Evolutionary conservation across 2,329 filamentous ascomycete species (phyloP).

Genomic region (Sphaerulina populicola): DNA sequence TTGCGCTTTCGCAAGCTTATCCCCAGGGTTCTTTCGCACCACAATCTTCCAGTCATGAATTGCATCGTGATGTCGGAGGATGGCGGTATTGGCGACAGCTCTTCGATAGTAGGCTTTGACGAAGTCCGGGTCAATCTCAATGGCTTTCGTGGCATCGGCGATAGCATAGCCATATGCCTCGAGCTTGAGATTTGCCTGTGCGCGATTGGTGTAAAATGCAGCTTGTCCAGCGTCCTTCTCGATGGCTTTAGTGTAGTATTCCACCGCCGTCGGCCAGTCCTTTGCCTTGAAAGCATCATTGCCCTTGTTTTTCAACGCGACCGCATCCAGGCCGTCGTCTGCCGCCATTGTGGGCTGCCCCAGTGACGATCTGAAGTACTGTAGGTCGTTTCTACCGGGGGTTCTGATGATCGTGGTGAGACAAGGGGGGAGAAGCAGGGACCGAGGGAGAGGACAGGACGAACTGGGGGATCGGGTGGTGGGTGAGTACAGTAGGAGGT

Average conservation of each 20-base stretch:
- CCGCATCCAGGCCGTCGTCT: slow-evolving; percentile 48
- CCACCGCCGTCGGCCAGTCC: slow-evolving; percentile 74
- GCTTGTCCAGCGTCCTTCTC: slow-evolving; percentile 48
- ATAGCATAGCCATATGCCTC: slow-evolving; percentile 93
- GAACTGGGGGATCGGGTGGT: background rate
- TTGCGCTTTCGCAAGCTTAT: slow-evolving; percentile 86
- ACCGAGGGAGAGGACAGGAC: background rate
- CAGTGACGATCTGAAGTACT: background rate
- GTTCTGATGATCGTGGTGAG: background rate
- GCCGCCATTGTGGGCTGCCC: background rate
- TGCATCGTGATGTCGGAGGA: slow-evolving; percentile 78
- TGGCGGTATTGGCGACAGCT: slow-evolving; percentile 84
- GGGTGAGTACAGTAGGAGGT: no score
- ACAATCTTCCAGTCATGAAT: slow-evolving; percentile 88
- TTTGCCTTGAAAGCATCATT: slow-evolving; percentile 86
- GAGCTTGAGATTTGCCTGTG: slow-evolving; percentile 91
- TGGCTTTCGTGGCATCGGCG: slow-evolving; percentile 78
- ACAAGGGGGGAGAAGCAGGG: background rate
- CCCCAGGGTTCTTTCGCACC: slow-evolving; percentile 73
- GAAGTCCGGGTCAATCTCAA: slow-evolving; percentile 79
- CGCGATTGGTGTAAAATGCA: slow-evolving; percentile 87
- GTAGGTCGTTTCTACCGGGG: background rate
- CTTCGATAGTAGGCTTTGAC: slow-evolving; percentile 95
- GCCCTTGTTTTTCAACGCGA: slow-evolving; percentile 81
- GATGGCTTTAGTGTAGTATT: slow-evolving; percentile 63